Evolutionary conservation across 305 asterid species (phyloP), one percentile per base, ranked within the genome.

Genomic region (Solanum aculeatissimum): DNA sequence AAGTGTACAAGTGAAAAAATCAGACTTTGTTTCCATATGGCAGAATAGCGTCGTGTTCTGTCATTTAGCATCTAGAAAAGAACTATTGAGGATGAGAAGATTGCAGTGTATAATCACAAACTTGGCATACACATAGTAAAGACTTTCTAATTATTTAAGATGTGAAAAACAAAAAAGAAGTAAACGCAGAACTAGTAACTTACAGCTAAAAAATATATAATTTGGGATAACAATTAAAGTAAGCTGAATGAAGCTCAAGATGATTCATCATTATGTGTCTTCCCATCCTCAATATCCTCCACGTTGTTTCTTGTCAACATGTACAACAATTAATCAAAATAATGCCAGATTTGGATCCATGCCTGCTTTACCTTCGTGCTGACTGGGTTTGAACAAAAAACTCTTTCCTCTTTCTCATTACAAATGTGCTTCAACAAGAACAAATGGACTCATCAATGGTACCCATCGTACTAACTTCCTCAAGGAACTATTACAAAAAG

Each of bases 1-100:
- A 89, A 83, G 74, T 82, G 84, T 63, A 49, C 69, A 63, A 84
- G 23, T 68, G 78, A 45, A 63, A 45, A 63, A 62, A 45, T 63
- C 62, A 68, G 55, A 21, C 51, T 83, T 55, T 35, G 4, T 35
- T 23, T 83, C 29, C 77, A 83, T 25, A 83, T 49, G 65, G 62
- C 38, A 63, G 80, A 58, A 9, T 57, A 58, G 35, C 4, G 7
- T 70, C 8, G 11, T 40, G 32, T 2, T 70, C 12, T 40, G 27
- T 38, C 11, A 1, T 70, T 70, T 70, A 70, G 79, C 18, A 40
- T 70, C 79, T 10, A 40, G 19, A 11, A n/a, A 70, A 40, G 78
- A 40, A 16, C 19, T 43, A n/a, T 72, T 2, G 21, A 13, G 38
- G 21, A 43, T 72, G 80, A 72, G 38, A 77, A 49, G 65, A 77